Evolutionary conservation across 139 green algal genomes (phyloP), one percentile per base, ranked within the genome.

Genomic region (Chlamydomonas incerta): DNA sequence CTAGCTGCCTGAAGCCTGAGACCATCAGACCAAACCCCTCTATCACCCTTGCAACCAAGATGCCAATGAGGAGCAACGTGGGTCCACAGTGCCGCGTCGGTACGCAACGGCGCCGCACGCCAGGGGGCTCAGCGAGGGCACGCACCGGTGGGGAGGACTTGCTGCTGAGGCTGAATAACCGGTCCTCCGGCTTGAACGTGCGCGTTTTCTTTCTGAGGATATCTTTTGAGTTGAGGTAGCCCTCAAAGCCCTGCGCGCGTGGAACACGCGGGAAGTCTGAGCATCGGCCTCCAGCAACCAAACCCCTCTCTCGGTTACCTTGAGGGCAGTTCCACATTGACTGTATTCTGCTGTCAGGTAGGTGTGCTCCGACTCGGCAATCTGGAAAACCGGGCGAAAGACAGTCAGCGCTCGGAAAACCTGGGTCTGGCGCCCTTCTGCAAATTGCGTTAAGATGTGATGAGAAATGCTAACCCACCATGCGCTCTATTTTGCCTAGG

Each of bases 201-300:
- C 94, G 89, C 50, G 90, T 84, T 35, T 93, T 93, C 62, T 94
- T 95, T 29, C 92, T 72, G 28, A 93, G 65, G 0, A 90, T 83
- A 63, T 95, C 94, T 73, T 97, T 97, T 5, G 88, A 92, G 14
- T 92, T 91, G 57, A 97, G 84, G 81, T 93, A 95, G 23, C 93
- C 95, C 66, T 96, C 93, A 84, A 96, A 97, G 24, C 95, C 95
- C 93, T 96, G 91, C 85, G 55, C 18, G 41, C 41, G 41, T 8
- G 41, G 41, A 50, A 50, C 6, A 50, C 6, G 41, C 41, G 41
- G 41, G 41, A 50, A 50, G 41, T 50, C 41, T n/a, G n/a, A n/a
- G n/a, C n/a, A 50, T 50, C 41, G 8, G 8, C 8, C 8, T 50
- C 41, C 41, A 8, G 6, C 6, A 50, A 50, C 41, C 41, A 8